phyloP scores from a whole-genome alignment of 2,329 filamentous ascomycete genomes.

The Bipolaris victoriae region DNA sequence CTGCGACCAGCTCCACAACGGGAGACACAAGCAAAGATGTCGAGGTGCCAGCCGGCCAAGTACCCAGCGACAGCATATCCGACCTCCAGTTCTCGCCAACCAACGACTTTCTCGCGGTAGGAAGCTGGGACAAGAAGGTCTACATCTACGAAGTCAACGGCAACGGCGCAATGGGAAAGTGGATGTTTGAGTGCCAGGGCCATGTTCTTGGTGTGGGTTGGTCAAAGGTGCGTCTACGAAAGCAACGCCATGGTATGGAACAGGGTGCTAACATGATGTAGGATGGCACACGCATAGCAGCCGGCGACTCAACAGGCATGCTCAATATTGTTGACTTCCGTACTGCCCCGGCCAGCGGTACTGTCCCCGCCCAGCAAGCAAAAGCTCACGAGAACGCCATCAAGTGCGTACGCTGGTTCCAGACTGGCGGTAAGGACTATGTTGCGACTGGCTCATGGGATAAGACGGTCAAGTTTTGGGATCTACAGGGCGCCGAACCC shows the following conservation, averaged over 20 bases:
- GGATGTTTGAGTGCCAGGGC: constrained; percentile 78
- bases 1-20: constrained; percentile 71
- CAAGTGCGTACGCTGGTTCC: constrained; percentile 71
- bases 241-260: not conserved
- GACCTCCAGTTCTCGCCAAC: constrained; percentile 81
- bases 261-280: constrained; percentile 49
- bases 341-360: constrained; percentile 50
- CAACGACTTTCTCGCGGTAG: constrained; percentile 82
- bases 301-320: constrained; percentile 88
- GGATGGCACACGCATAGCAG: constrained; percentile 90
- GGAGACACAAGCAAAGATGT: constrained; percentile 93
- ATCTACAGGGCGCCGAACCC: constrained; percentile 68
- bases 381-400: constrained; percentile 79
- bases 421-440: constrained; percentile 71
- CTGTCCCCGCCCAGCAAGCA: constrained; percentile 62
- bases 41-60: constrained; percentile 68
- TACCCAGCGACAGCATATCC: constrained; percentile 85
- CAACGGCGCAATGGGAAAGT: constrained; percentile 83
- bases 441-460: constrained; percentile 93
- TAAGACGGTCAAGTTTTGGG: constrained; percentile 90
- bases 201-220: constrained; percentile 86
- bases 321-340: constrained; percentile 83
- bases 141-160: constrained; percentile 92
- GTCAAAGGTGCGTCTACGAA: constrained; percentile 71
- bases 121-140: constrained; percentile 98